Evolutionary conservation across 2,329 filamentous ascomycete species (phyloP).

Genomic region (Aspergillus candidus): DNA sequence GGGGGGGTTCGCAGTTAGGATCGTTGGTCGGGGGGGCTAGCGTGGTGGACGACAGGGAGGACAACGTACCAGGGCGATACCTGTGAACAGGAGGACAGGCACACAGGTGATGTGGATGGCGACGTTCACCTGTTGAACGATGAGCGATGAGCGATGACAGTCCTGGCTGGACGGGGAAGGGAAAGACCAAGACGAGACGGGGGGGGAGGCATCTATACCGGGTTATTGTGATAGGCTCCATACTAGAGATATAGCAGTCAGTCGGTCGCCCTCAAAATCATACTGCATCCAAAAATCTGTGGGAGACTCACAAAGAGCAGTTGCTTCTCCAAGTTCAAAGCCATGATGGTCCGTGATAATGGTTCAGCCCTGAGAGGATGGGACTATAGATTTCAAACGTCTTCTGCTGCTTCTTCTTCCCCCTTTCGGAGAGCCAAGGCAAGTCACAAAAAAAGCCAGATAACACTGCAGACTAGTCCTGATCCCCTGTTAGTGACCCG

Average conservation of each 20-base stretch:
- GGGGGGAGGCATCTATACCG: conserved; percentile 39
- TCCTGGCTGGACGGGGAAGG: no score
- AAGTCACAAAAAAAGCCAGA: neutral
- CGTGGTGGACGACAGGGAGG: no score
- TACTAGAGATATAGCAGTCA: conserved; percentile 44
- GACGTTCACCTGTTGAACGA: conserved; percentile 51
- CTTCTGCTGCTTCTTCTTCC: neutral
- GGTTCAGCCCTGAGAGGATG: no score
- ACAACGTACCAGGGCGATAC: conserved; percentile 51
- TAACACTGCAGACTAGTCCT: neutral
- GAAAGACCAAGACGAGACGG: conserved; percentile 6
- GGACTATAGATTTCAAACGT: neutral
- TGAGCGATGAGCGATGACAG: conserved; percentile 10
- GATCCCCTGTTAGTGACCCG: no score
- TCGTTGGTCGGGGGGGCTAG: neutral
- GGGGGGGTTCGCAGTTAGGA: neutral
- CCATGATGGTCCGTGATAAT: conserved; percentile 24
- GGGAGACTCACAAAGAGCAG: conserved; percentile 54
- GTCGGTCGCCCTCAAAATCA: conserved; percentile 11
- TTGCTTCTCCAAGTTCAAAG: conserved; percentile 60
- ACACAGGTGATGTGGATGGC: conserved; percentile 60
- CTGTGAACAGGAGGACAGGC: conserved; percentile 55
- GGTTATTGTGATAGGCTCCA: conserved; percentile 60
- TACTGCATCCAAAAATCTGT: no score
- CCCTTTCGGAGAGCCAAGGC: no score